These are phyloP conservation scores for Thecaphora frezii DNA, from an alignment of 1,284 basidiomycete species.

Conservation along the genomic window DNA sequence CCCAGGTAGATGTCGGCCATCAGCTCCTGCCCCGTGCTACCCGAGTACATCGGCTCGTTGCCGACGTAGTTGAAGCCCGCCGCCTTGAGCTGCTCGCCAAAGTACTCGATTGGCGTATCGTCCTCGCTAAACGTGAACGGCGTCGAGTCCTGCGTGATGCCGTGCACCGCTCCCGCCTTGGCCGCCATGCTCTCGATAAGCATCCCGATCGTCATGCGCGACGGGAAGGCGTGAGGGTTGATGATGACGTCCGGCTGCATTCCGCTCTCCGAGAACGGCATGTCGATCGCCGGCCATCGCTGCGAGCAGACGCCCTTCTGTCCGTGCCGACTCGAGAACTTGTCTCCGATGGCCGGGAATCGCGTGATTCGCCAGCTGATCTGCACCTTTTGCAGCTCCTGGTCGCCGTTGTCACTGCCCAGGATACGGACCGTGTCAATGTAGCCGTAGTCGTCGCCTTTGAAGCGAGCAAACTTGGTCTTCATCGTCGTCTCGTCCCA, in stretches of 20 bases:
- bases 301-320: conserved; percentile 99
- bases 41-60: conserved; percentile 99
- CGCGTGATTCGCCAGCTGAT: conserved; percentile 91
- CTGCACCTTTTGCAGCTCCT: conserved; percentile 88
- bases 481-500: conserved; percentile 81
- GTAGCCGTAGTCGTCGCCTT: conserved; percentile 89
- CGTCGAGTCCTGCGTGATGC: conserved; percentile 94
- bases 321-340: conserved; percentile 97
- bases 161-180: conserved; percentile 97
- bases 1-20: conserved; percentile 98
- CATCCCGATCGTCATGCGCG: conserved; percentile 99
- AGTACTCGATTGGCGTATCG: conserved; percentile 94
- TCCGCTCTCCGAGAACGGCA: conserved; percentile 98
- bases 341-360: conserved; percentile 96
- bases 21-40: conserved; percentile 97
- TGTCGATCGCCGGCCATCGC: conserved; percentile 96
- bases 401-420: conserved; percentile 81
- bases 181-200: conserved; percentile 98
- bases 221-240: conserved; percentile 99
- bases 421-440: conserved; percentile 90
- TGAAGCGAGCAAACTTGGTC: conserved; percentile 90
- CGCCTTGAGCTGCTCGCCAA: conserved; percentile 88
- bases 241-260: conserved; percentile 99
- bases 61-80: conserved; percentile 99
- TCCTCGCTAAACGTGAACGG: conserved; percentile 79